Evolutionary conservation across 352 stramenopile species (phyloP), one percentile per base, ranked within the genome.

Genomic region (Phytophthora tubulina): DNA sequence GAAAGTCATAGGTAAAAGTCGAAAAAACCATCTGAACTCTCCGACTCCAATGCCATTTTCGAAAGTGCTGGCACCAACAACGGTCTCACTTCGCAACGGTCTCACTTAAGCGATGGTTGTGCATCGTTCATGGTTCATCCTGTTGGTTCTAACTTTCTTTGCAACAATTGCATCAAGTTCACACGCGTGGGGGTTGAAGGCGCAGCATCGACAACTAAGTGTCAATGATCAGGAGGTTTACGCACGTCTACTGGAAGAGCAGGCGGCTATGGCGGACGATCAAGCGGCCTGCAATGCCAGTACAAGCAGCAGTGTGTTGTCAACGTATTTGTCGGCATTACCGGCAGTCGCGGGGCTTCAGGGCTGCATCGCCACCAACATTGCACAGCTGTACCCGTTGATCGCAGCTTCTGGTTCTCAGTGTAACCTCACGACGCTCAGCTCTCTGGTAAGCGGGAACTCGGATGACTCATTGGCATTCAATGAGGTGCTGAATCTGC

Each of bases 351-450:
- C 62, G 3, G 81, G 81, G 11, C 58, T 91, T 15, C 80, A 79
- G 44, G 75, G 74, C 32, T 91, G 84, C 67, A 60, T 84, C 32
- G 79, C 81, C 36, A 77, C 59, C 57, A 91, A 91, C 70, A 69
- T 89, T 39, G 76, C 78, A 17, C 54, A 70, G 44, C 68, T 91
- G 13, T 73, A 83, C 17, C 58, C 67, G 10, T 67, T 72, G 21
- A 73, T 91, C 7, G 78, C 80, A 4, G 71, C 45, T 5, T 65
- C 59, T 8, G 72, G 59, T 17, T 82, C 76, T 41, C 82, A 78
- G 65, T 89, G 81, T 54, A 72, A 79, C 59, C 74, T 91, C 64
- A 79, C 78, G 62, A 85, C 81, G 36, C 75, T 90, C 46, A 73
- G 70, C 33, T 66, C 69, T 57, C 64, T 91, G 15, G 71, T 91